phyloP scores from a whole-genome alignment of 1,284 basidiomycete genomes.

The Cryptococcus sp. region DNA sequence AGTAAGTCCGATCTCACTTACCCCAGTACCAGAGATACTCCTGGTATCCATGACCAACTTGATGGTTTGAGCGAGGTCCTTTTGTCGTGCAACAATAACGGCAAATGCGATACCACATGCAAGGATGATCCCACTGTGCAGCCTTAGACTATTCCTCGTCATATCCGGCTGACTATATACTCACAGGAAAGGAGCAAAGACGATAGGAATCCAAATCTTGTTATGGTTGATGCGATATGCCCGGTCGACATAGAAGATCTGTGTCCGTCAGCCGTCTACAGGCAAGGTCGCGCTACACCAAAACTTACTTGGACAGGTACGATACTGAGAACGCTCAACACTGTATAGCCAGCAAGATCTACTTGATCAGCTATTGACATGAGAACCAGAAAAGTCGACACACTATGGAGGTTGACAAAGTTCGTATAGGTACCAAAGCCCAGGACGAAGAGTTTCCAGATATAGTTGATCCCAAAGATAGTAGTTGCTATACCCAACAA shows the following conservation, averaged over 20 bases:
- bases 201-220: background rate
- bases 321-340: no score
- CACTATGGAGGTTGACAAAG: background rate
- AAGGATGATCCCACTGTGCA: background rate
- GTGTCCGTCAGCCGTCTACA: background rate
- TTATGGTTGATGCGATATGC: background rate
- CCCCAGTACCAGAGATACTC: no score
- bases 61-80: no score
- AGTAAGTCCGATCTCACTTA: no score
- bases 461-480: background rate
- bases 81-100: no score
- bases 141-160: no score
- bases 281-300: no score
- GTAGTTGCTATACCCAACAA: background rate
- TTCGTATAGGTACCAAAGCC: background rate
- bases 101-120: background rate
- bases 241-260: constrained; percentile 2
- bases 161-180: background rate
- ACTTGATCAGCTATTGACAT: background rate
- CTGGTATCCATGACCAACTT: no score
- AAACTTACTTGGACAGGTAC: no score
- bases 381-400: background rate
- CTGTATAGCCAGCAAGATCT: no score
- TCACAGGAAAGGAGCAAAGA: background rate
- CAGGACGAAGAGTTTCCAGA: background rate